A percentile compares a stretch with the other conserved stretches of the same genome.
Conservation (phyloP, 495 filamentous ascomycete genomes). For the Lophiotrema nucula region DNA sequence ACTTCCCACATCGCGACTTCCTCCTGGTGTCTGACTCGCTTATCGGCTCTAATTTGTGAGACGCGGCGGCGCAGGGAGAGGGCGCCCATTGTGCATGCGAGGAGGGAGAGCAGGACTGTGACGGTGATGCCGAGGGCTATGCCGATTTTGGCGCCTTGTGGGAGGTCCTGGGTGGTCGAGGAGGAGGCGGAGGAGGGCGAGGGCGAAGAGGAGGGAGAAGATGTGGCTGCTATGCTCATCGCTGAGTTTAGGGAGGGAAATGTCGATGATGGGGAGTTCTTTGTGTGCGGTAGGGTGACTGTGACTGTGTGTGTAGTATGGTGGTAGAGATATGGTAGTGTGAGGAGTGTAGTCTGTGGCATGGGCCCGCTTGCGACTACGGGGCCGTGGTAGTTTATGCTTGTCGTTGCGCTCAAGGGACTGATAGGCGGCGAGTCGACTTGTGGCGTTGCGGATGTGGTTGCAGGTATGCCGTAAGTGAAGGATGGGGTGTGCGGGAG, state of each 20-base stretch:
- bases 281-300: too few relatives aligned
- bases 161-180: too few relatives aligned
- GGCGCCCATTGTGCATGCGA: background rate
- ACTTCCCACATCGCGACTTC: conserved; percentile 6
- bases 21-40: background rate
- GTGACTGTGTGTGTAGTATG: too few relatives aligned
- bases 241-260: too few relatives aligned
- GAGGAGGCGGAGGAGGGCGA: too few relatives aligned
- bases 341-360: too few relatives aligned
- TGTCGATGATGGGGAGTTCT: too few relatives aligned
- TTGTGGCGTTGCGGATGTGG: background rate
- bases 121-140: conserved; percentile 17
- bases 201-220: background rate
- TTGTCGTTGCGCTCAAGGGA: background rate
- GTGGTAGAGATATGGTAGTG: background rate
- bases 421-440: background rate
- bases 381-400: background rate
- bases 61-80: background rate
- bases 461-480: background rate
- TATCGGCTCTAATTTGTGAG: background rate
- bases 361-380: too few relatives aligned
- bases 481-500: background rate
- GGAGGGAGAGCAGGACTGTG: conserved; percentile 3
- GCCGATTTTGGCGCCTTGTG: conserved; percentile 10
- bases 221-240: background rate